Percentiles rank a stretch among this genome's conserved stretches.
Conservation (phyloP, 176 grass and related monocot species). For the Rhynchospora tenuis region DNA sequence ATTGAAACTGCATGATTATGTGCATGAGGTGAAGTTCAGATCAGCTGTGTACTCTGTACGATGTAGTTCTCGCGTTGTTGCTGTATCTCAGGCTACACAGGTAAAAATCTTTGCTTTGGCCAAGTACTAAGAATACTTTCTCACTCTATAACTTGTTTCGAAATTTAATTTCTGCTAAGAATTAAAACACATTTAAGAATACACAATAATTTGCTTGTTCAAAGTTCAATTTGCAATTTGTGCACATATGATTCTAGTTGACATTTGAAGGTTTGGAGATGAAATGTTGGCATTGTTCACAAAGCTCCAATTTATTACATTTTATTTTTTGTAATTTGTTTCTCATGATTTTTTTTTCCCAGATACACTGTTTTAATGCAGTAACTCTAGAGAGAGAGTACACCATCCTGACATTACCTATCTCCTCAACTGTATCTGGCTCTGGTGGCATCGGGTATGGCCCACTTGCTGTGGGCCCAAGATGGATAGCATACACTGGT, state of each 20-base stretch:
- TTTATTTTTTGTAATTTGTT: not conserved
- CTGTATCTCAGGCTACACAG: conserved; percentile 74
- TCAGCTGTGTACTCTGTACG: conserved; percentile 78
- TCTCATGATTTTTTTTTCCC: conserved; percentile 27
- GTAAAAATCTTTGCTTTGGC: conserved; percentile 29
- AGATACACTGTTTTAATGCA: conserved; percentile 97
- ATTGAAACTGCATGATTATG: conserved; percentile 59
- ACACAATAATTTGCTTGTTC: not conserved
- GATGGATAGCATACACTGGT: conserved; percentile 88
- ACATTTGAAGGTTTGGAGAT: not conserved
- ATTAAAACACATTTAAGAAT: not conserved
- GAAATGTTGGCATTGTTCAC: not conserved
- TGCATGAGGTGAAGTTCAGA: conserved; percentile 75
- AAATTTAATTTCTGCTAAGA: not conserved
- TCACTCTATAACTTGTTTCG: not conserved
- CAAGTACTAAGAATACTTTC: not conserved
- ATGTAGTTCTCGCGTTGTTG: conserved; percentile 73
- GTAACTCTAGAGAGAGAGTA: conserved; percentile 70
- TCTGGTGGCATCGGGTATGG: conserved; percentile 50
- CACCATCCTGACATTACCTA: conserved; percentile 58
- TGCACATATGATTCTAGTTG: not conserved
- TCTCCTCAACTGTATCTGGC: conserved; percentile 38
- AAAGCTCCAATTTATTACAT: not conserved
- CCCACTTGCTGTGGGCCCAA: conserved; percentile 70
- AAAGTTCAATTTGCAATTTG: not conserved